Evolutionary conservation across 106 monocot species (phyloP).

Genomic region (Apostasia ramifera): DNA sequence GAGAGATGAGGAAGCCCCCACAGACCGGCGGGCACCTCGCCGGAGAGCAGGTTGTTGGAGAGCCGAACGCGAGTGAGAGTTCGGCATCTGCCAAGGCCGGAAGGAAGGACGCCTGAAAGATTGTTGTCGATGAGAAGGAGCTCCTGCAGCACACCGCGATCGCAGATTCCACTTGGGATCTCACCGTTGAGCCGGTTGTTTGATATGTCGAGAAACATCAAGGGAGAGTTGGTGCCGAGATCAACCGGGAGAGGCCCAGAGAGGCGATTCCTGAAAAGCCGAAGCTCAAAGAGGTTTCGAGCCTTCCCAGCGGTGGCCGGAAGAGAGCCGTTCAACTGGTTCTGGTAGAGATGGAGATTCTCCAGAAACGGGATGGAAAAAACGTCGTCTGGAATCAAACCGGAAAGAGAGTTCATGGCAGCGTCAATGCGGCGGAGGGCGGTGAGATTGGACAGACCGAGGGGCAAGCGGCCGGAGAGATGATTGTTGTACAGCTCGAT

Average conservation of each 20-base stretch:
- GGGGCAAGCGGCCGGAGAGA: slow-evolving; percentile 35
- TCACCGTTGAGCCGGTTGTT: slow-evolving; percentile 33
- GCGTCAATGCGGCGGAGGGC: slow-evolving; percentile 24
- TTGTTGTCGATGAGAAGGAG: slow-evolving; percentile 32
- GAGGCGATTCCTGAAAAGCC: slow-evolving; percentile 29
- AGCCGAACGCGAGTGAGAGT: slow-evolving; percentile 36
- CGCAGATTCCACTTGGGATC: slow-evolving; percentile 35
- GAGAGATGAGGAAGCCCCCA: slow-evolving; percentile 42
- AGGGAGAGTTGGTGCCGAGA: slow-evolving; percentile 21
- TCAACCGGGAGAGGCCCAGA: slow-evolving; percentile 28
- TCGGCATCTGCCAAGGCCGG: slow-evolving; percentile 17
- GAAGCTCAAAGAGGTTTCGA: slow-evolving; percentile 17
- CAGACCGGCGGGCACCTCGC: slow-evolving; percentile 28
- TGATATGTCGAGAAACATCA: slow-evolving; percentile 36
- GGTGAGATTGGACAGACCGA: slow-evolving; percentile 20
- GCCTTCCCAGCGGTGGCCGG: slow-evolving; percentile 19
- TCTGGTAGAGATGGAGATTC: slow-evolving; percentile 36
- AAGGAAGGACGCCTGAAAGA: slow-evolving; percentile 37
- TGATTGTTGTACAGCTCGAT: slow-evolving; percentile 48
- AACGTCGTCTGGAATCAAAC: slow-evolving; percentile 27
- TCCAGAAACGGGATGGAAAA: slow-evolving; percentile 25
- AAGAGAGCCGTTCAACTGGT: slow-evolving; percentile 32
- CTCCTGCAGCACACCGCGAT: slow-evolving; percentile 20
- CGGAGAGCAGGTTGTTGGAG: slow-evolving; percentile 31
- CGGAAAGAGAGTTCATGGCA: slow-evolving; percentile 36